These are phyloP conservation scores for Apiospora hydei DNA, from an alignment of 2,329 filamentous ascomycete genomes.

Conservation along the genomic window DNA sequence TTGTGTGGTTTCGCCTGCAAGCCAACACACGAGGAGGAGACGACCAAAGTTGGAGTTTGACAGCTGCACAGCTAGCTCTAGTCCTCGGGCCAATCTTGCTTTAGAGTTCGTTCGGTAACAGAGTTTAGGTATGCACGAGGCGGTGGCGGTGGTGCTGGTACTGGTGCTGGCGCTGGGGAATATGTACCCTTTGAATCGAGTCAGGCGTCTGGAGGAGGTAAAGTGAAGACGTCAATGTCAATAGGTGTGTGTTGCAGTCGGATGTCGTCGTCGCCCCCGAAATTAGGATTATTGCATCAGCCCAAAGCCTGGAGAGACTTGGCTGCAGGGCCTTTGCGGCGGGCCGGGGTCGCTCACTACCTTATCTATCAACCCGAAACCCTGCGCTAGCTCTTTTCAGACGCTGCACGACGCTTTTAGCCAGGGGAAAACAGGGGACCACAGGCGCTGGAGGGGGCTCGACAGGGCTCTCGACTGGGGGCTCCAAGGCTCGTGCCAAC, in stretches of 20 bases:
- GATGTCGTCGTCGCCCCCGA: slow-evolving; percentile 1
- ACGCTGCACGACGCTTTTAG: background rate
- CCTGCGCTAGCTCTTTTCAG: slow-evolving; percentile 2
- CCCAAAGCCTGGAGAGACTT: background rate
- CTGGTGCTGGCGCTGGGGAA: background rate
- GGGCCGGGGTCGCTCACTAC: slow-evolving; percentile 10
- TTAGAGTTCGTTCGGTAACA: background rate
- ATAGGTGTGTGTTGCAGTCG: slow-evolving; percentile 7
- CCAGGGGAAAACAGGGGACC: slow-evolving; percentile 8
- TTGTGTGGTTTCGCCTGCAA: slow-evolving; percentile 9
- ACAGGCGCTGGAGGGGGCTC: background rate
- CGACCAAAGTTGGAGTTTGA: background rate
- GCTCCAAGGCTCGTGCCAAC: background rate
- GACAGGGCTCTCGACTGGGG: background rate
- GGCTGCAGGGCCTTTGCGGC: background rate
- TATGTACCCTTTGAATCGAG: background rate
- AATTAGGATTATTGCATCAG: background rate
- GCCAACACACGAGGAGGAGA: background rate
- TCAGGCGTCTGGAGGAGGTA: background rate
- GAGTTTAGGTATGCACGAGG: background rate
- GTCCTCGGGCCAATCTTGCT: background rate
- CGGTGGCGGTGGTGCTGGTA: too few species aligned
- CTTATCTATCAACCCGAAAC: slow-evolving; percentile 24
- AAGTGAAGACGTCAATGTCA: background rate
- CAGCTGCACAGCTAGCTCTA: too few species aligned